Evolutionary conservation across 1,284 basidiomycete genomes (phyloP).

Genomic region (Pisolithus thermaeus): DNA sequence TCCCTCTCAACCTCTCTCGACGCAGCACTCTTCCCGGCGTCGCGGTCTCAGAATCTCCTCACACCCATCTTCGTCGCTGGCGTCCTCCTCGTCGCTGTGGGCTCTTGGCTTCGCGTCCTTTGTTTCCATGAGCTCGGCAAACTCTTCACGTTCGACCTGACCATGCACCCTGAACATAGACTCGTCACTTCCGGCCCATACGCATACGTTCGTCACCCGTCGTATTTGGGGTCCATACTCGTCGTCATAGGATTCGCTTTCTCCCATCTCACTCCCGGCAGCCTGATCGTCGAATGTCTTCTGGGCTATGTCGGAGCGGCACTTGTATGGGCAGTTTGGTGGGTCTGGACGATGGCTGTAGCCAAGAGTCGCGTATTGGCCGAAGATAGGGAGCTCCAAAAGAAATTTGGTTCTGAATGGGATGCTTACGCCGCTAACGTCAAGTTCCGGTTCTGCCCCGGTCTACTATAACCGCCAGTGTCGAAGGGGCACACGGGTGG

Average conservation of each 20-base stretch:
- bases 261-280: conserved; percentile 47
- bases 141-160: conserved; percentile 60
- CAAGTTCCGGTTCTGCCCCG: conserved; percentile 53
- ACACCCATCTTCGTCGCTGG: conserved; percentile 49
- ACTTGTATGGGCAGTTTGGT: conserved; percentile 45
- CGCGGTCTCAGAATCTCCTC: conserved; percentile 31
- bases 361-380: conserved; percentile 44
- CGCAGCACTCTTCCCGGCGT: conserved; percentile 29
- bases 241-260: conserved; percentile 47
- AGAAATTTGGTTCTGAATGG: conserved; percentile 47
- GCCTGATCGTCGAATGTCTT: conserved; percentile 49
- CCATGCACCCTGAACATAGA: conserved; percentile 48
- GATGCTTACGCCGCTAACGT: conserved; percentile 44
- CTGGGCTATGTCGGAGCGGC: conserved; percentile 26
- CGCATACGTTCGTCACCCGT: conserved; percentile 48
- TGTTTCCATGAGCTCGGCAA: conserved; percentile 41
- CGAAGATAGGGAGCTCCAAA: conserved; percentile 49
- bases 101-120: conserved; percentile 34
- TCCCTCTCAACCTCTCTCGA: conserved; percentile 21
- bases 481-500: not conserved
- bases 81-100: conserved; percentile 40
- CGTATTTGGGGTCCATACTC: conserved; percentile 46
- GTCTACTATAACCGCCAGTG: conserved; percentile 26
- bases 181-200: conserved; percentile 53
- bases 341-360: conserved; percentile 46